Conservation (phyloP, 1,284 basidiomycete genomes). For the Nidula niveotomentosa region DNA sequence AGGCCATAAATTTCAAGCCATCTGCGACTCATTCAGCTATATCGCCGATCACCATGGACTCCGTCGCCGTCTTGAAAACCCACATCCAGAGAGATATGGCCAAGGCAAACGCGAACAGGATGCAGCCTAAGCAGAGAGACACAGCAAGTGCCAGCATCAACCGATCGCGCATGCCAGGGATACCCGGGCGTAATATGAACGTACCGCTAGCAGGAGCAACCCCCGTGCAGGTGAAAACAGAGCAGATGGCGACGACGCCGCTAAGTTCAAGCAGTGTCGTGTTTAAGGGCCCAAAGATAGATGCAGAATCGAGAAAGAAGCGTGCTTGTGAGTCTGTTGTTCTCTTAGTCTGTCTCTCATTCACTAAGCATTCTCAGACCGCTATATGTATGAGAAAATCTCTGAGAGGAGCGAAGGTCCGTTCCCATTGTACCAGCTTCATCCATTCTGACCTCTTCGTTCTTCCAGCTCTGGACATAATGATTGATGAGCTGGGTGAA, state of each 20-base stretch:
- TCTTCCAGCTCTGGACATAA: slow-evolving; percentile 69
- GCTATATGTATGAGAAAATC: slow-evolving; percentile 93
- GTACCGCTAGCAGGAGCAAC: slow-evolving; percentile 3
- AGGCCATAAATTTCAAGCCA: slow-evolving; percentile 49
- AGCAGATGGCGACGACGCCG: slow-evolving; percentile 17
- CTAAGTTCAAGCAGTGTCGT: slow-evolving; percentile 12
- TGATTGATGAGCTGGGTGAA: slow-evolving; percentile 83
- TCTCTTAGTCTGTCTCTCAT: slow-evolving; percentile 1
- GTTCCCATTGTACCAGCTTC: slow-evolving; percentile 3
- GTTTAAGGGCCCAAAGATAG: slow-evolving; percentile 44
- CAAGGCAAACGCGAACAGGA: slow-evolving; percentile 37
- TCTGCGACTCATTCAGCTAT: slow-evolving; percentile 36
- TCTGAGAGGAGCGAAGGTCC: slow-evolving; percentile 79
- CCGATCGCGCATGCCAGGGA: slow-evolving; percentile 27
- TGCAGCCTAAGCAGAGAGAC: slow-evolving; percentile 21
- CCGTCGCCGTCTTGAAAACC: slow-evolving; percentile 51
- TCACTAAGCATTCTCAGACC: slow-evolving; percentile 45
- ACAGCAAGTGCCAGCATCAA: slow-evolving; percentile 29
- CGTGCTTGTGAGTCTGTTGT: slow-evolving; percentile 51
- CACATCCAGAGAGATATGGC: slow-evolving; percentile 51
- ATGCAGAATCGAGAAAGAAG: slow-evolving; percentile 38
- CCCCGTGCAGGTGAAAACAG: slow-evolving; percentile 32
- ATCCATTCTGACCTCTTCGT: slow-evolving; percentile 3
- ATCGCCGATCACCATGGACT: slow-evolving; percentile 44
- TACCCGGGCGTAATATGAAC: slow-evolving; percentile 22